phyloP scores from a whole-genome alignment of 805 yeast species.

The Suhomyces vadensis region DNA sequence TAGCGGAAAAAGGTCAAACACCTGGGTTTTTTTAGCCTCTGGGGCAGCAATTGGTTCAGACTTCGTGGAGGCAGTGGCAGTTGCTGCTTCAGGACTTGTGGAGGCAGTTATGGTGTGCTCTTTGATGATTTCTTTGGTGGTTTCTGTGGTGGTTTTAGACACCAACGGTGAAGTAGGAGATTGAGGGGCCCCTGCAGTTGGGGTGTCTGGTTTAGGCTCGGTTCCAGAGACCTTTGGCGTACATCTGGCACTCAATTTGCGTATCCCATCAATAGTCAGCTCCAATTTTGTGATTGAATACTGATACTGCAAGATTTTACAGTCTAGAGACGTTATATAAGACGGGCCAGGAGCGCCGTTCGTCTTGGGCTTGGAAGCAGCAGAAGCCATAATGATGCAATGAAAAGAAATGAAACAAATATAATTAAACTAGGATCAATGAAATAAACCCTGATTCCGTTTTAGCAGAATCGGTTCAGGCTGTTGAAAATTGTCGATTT shows the following conservation, averaged over 20 bases:
- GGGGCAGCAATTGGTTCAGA: conserved; percentile 25
- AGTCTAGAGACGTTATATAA: conserved; percentile 43
- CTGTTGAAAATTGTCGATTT: too few species aligned
- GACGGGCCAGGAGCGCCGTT: conserved; percentile 2
- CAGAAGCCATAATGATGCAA: not conserved
- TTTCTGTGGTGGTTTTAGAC: conserved; percentile 10
- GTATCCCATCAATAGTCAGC: conserved; percentile 36
- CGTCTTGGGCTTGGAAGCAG: not conserved
- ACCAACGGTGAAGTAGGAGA: too few species aligned
- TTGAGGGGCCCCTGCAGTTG: not conserved
- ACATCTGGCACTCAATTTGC: conserved; percentile 19
- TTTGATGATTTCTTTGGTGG: not conserved
- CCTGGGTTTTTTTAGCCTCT: not conserved
- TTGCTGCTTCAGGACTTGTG: too few species aligned
- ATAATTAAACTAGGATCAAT: too few species aligned
- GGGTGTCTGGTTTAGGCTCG: not conserved
- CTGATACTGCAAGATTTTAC: conserved; percentile 58
- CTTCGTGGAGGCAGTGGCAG: conserved; percentile 26
- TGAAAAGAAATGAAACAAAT: not conserved
- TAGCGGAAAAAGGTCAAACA: conserved; percentile 23
- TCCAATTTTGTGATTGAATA: conserved; percentile 52
- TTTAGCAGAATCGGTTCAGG: too few species aligned
- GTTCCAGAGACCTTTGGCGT: not conserved
- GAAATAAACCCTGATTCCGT: too few species aligned
- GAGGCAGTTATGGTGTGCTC: too few species aligned